phyloP scores from a whole-genome alignment of 768 basidiomycete species.

The Trametes cingulata region DNA sequence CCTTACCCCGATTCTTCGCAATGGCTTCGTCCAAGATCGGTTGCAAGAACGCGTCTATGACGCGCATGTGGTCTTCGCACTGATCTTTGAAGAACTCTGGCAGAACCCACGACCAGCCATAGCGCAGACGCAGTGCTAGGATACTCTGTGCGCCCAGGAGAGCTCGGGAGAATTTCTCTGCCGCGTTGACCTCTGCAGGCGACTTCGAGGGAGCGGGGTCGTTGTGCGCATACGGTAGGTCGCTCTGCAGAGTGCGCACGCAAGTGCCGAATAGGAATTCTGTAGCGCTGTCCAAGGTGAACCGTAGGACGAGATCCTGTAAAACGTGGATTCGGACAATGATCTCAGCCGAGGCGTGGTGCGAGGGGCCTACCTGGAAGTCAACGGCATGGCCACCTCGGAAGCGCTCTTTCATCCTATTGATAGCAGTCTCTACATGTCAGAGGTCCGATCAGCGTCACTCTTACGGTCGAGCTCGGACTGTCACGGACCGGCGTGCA shows the following conservation, averaged over 20 bases:
- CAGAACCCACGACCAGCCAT: constrained; percentile 43
- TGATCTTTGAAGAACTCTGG: constrained; percentile 38
- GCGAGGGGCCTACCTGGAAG: constrained; percentile 25
- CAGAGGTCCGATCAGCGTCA: neutral
- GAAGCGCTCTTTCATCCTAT: constrained; percentile 31
- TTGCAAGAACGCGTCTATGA: constrained; percentile 40
- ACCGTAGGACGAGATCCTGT: constrained; percentile 47
- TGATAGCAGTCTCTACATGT: constrained; percentile 23
- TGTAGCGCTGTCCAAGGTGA: constrained; percentile 55
- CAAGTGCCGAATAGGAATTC: constrained; percentile 53
- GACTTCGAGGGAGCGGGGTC: neutral
- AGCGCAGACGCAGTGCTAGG: constrained; percentile 30
- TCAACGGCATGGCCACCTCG: constrained; percentile 33
- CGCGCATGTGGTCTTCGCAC: constrained; percentile 36
- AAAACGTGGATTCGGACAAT: neutral
- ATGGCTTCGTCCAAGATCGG: constrained; percentile 40
- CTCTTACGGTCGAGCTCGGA: neutral
- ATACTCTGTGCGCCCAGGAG: constrained; percentile 37
- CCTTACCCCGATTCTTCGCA: constrained; percentile 5
- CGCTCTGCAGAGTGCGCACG: constrained; percentile 39
- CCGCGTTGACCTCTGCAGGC: neutral
- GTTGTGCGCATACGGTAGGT: constrained; percentile 6
- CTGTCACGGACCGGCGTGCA: constrained; percentile 34
- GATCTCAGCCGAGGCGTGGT: neutral
- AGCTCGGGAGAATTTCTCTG: constrained; percentile 23